These are phyloP conservation scores for Penicillium janthinellum DNA, from an alignment of 2,329 filamentous ascomycete genomes.

Conservation along the genomic window DNA sequence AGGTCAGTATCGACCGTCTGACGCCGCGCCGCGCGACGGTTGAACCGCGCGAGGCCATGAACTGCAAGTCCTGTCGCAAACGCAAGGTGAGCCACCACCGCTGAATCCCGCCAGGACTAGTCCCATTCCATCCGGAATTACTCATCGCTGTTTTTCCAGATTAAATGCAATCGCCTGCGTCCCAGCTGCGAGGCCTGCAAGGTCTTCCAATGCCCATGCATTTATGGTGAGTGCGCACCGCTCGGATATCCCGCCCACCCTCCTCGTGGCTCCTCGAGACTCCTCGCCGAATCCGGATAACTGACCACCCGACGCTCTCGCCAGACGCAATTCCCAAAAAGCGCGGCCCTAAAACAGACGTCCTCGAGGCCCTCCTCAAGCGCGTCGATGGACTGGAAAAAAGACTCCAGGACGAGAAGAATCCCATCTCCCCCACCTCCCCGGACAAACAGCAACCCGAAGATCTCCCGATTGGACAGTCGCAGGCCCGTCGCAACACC, in stretches of 20 bases:
- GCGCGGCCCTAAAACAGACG: constrained; percentile 85
- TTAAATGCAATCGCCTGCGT: constrained; percentile 85
- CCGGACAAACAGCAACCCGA: constrained; percentile 36
- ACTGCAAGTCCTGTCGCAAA: constrained; percentile 92
- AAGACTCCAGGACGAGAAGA: constrained; percentile 70
- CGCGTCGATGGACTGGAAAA: constrained; percentile 83
- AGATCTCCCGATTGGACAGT: constrained; percentile 16
- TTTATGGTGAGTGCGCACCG: constrained; percentile 69
- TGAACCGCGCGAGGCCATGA: constrained; percentile 87
- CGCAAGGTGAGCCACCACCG: constrained; percentile 65
- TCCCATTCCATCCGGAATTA: constrained; percentile 7
- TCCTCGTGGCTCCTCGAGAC: not conserved
- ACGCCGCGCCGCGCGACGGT: constrained; percentile 70
- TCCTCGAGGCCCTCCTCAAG: constrained; percentile 80
- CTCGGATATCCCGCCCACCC: not conserved
- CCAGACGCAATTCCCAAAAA: constrained; percentile 84
- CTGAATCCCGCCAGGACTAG: constrained; percentile 22
- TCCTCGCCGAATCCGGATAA: constrained; percentile 36
- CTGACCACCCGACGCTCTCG: not conserved
- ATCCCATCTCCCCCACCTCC: constrained; percentile 45
- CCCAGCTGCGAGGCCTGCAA: constrained; percentile 87
- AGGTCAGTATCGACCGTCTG: constrained; percentile 79
- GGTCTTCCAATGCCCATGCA: constrained; percentile 83
- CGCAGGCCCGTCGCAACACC: constrained; percentile 22
- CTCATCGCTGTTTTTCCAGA: constrained; percentile 54